These are phyloP conservation scores for Populus hybrid DNA, from an alignment of 441 rosid genomes.

Conservation along the genomic window DNA sequence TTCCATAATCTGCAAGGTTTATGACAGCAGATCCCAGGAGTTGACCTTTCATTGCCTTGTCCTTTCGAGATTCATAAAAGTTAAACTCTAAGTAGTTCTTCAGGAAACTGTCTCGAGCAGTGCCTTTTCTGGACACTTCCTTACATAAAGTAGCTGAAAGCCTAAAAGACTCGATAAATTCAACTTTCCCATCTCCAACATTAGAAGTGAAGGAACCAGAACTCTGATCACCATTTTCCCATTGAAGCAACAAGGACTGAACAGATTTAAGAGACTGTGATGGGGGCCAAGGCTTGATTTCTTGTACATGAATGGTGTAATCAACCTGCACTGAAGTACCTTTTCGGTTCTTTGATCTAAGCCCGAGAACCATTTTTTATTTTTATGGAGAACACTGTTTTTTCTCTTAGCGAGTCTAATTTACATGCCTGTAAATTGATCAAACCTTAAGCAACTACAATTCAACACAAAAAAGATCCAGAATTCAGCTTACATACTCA, in stretches of 20 bases:
- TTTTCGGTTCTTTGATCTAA: constrained; percentile 64
- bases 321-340: constrained; percentile 41
- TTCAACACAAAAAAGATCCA: constrained; percentile 3
- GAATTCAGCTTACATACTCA: not conserved
- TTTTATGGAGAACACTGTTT: constrained; percentile 12
- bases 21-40: constrained; percentile 64
- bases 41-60: constrained; percentile 59
- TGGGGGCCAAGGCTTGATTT: constrained; percentile 81
- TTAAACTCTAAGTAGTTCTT: constrained; percentile 62
- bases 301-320: constrained; percentile 58
- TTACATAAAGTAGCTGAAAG: constrained; percentile 43
- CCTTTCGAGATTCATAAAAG: constrained; percentile 60
- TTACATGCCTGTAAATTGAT: constrained; percentile 17
- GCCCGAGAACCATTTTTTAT: constrained; percentile 61
- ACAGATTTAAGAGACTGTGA: constrained; percentile 39
- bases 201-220: constrained; percentile 56
- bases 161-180: constrained; percentile 54
- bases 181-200: constrained; percentile 55
- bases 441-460: constrained; percentile 3
- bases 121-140: constrained; percentile 45
- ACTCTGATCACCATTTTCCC: constrained; percentile 62
- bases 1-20: constrained; percentile 72
- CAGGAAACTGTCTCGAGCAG: constrained; percentile 40
- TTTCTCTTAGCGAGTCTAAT: constrained; percentile 13
- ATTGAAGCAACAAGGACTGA: constrained; percentile 61